phyloP scores from a whole-genome alignment of 768 basidiomycete genomes.

The Rhodocollybia butyracea region DNA sequence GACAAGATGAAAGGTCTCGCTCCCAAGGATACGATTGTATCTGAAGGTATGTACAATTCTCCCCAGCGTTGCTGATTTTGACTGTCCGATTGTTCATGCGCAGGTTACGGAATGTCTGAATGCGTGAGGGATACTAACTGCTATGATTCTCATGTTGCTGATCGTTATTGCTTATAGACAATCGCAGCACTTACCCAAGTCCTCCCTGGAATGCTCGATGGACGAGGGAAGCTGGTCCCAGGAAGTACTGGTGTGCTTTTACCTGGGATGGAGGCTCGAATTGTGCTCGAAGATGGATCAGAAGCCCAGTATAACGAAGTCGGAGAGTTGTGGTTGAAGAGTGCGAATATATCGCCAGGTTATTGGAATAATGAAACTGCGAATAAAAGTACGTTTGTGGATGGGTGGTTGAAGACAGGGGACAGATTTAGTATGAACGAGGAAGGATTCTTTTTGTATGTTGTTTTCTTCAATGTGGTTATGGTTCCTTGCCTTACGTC shows the following conservation, averaged over 20 bases:
- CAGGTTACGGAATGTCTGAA: slow-evolving; percentile 76
- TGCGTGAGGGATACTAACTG: slow-evolving; percentile 34
- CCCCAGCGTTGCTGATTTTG: background rate
- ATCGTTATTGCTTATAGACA: slow-evolving; percentile 38
- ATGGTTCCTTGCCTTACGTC: background rate
- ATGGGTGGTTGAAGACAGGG: slow-evolving; percentile 78
- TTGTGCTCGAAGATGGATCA: slow-evolving; percentile 55
- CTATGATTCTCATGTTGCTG: background rate
- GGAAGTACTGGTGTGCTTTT: slow-evolving; percentile 57
- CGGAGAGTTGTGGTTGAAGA: slow-evolving; percentile 63
- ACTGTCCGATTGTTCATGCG: background rate
- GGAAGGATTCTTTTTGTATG: slow-evolving; percentile 65
- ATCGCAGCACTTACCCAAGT: slow-evolving; percentile 46
- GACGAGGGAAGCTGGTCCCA: slow-evolving; percentile 33
- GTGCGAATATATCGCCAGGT: slow-evolving; percentile 55
- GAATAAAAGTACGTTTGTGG: slow-evolving; percentile 60
- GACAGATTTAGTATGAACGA: slow-evolving; percentile 64
- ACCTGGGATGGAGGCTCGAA: slow-evolving; percentile 63
- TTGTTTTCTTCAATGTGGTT: slow-evolving; percentile 10
- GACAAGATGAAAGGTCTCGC: slow-evolving; percentile 36
- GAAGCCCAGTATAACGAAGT: slow-evolving; percentile 53
- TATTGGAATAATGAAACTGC: slow-evolving; percentile 74
- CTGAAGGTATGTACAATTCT: slow-evolving; percentile 40
- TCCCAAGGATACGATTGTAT: slow-evolving; percentile 28
- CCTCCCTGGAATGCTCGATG: slow-evolving; percentile 40